Evolutionary conservation across 257 asterid species (phyloP).

Genomic region (Ehretia macrophylla): DNA sequence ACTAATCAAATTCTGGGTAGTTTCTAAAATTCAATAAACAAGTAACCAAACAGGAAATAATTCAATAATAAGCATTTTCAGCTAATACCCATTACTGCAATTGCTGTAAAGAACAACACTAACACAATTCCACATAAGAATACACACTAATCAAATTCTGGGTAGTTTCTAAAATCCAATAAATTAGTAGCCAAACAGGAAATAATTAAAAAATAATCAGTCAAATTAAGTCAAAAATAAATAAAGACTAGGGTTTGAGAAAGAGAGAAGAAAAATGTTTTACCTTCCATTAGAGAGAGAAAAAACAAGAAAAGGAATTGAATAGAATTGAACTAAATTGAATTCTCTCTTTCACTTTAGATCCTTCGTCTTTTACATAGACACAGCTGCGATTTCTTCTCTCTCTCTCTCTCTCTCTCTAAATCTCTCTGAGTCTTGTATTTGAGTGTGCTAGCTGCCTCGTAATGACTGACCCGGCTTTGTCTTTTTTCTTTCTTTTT

Average conservation of each 20-base stretch:
- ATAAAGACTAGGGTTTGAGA: background rate
- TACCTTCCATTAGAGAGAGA: background rate
- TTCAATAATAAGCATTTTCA: no score
- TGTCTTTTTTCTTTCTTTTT: no score
- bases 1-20: background rate
- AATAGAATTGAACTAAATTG: background rate
- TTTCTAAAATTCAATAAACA: background rate
- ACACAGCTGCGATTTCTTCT: background rate
- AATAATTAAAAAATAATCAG: background rate
- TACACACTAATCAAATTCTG: no score
- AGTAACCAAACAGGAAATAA: background rate
- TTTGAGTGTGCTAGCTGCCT: background rate
- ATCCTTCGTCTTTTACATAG: background rate
- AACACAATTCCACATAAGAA: no score
- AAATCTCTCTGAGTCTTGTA: no score
- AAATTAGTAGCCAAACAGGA: no score
- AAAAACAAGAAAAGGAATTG: background rate
- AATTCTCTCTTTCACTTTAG: background rate
- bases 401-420: background rate
- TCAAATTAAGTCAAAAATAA: background rate
- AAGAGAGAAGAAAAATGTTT: no score
- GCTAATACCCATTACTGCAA: no score
- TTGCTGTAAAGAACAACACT: no score
- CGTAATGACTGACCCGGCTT: background rate
- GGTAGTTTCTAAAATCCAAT: no score